Conservation (phyloP, 768 basidiomycete genomes). For the Naganishia antarctica region DNA sequence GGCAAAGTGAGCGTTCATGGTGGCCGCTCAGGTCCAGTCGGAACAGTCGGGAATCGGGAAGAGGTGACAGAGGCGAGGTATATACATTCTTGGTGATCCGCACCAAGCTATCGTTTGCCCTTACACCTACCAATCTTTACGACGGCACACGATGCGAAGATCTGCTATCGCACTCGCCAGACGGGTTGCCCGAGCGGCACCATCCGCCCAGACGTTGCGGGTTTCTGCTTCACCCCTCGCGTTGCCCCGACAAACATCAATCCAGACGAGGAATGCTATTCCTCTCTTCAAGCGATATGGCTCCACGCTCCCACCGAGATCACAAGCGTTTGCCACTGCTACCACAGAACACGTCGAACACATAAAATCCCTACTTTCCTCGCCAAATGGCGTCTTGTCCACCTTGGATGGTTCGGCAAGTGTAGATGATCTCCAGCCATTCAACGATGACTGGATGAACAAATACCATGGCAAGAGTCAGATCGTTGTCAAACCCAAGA, state of each 20-base stretch:
- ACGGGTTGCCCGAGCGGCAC: not conserved
- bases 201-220: conserved; percentile 1
- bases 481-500: conserved; percentile 82
- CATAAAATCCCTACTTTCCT: conserved; percentile 46
- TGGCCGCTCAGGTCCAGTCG: not conserved
- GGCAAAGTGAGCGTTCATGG: not conserved
- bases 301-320: conserved; percentile 42
- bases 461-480: conserved; percentile 81
- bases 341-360: conserved; percentile 43
- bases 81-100: not conserved
- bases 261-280: not conserved
- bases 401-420: conserved; percentile 46
- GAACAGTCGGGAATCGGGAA: not conserved
- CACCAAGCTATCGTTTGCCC: too few relatives aligned
- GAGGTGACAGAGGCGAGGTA: not conserved
- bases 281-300: conserved; percentile 27
- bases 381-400: conserved; percentile 42
- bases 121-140: too few relatives aligned
- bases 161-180: conserved; percentile 17
- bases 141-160: conserved; percentile 6
- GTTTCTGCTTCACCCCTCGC: not conserved
- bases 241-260: not conserved
- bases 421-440: conserved; percentile 62
- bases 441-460: conserved; percentile 93
- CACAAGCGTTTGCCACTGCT: conserved; percentile 36